These are phyloP conservation scores for Celoporthe dispersa DNA, from an alignment of 2,329 filamentous ascomycete genomes.

Conservation along the genomic window DNA sequence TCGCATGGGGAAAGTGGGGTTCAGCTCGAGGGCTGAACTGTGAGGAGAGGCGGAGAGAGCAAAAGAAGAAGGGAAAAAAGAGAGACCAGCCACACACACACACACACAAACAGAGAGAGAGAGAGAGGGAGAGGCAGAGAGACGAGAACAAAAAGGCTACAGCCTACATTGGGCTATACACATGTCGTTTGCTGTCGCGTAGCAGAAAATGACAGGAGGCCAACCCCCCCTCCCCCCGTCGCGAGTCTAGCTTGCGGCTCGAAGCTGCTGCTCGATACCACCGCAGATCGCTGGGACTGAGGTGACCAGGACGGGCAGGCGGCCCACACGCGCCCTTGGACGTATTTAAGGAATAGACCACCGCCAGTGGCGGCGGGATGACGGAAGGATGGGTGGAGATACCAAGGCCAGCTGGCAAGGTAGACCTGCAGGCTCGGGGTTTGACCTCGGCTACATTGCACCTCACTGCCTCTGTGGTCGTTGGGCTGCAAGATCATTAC, in stretches of 20 bases:
- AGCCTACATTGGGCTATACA: constrained; percentile 21
- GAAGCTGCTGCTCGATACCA: constrained; percentile 4
- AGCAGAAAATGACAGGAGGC: constrained; percentile 14
- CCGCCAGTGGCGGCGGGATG: constrained; percentile 2
- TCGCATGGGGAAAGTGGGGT: background rate
- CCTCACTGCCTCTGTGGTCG: background rate
- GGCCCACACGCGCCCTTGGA: background rate
- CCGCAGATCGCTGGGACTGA: background rate
- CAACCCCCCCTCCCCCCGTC: background rate
- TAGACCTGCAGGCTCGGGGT: background rate
- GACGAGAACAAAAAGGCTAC: constrained; percentile 22
- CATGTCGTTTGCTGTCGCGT: constrained; percentile 20
- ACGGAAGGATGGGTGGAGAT: constrained; percentile 12
- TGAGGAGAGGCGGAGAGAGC: background rate
- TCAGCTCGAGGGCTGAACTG: background rate
- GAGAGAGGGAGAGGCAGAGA: no score
- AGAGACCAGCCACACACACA: no score
- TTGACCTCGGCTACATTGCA: background rate
- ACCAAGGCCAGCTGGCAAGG: background rate
- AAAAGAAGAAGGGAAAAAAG: no score
- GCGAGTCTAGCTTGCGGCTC: constrained; percentile 3
- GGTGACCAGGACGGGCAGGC: background rate
- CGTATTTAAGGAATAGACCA: background rate
- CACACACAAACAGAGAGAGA: background rate
- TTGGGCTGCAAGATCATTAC: background rate